Conservation (phyloP, 2,329 filamentous ascomycete genomes). For the Arthrobotrys pseudoclavata region DNA sequence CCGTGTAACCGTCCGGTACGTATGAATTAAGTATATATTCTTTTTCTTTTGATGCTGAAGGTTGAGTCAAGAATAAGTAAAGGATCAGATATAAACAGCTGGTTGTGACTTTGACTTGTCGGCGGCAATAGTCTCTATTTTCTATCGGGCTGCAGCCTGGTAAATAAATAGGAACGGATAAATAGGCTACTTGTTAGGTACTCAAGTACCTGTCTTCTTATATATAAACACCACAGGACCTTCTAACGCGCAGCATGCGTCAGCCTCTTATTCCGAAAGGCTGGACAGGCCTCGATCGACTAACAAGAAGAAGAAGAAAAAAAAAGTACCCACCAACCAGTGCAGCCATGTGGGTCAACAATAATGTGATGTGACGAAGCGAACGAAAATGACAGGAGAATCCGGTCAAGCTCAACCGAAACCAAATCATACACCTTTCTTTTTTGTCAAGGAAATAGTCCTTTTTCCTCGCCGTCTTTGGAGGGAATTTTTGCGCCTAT, state of each 20-base stretch:
- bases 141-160: constrained; percentile 7
- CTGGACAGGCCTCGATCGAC: neutral
- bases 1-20: neutral
- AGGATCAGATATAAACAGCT: too few species aligned
- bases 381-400: constrained; percentile 48
- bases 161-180: constrained; percentile 30
- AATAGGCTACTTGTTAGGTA: constrained; percentile 4
- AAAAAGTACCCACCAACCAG: neutral
- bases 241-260: constrained; percentile 44
- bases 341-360: constrained; percentile 36
- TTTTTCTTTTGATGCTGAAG: neutral
- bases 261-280: constrained; percentile 35
- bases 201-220: constrained; percentile 29
- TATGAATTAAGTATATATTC: neutral
- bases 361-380: constrained; percentile 56
- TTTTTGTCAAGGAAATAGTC: constrained; percentile 31
- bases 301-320: neutral
- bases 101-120: neutral
- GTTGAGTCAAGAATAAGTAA: neutral
- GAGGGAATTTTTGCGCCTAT: constrained; percentile 10
- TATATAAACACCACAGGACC: constrained; percentile 30
- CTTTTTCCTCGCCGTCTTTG: constrained; percentile 20
- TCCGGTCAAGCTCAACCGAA: constrained; percentile 48
- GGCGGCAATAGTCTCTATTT: constrained; percentile 6
- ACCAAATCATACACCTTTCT: neutral